phyloP scores from a whole-genome alignment of 306 rosid genomes.

The Sphenostylis stenocarpa region DNA sequence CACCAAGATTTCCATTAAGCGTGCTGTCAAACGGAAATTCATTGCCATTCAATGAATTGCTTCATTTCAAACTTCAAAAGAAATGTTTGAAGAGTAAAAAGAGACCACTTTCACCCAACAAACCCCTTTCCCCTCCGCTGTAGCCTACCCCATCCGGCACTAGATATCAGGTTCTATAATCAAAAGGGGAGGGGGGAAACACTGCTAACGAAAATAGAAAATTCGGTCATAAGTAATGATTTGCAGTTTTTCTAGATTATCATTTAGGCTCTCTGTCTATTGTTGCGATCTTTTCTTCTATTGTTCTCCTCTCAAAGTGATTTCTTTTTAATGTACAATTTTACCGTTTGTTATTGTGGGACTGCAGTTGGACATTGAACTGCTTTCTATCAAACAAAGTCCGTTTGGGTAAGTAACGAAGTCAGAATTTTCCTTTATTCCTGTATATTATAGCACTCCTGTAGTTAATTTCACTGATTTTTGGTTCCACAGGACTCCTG shows the following conservation, averaged over 20 bases:
- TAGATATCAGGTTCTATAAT: neutral
- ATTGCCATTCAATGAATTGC: neutral
- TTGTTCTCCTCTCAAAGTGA: neutral
- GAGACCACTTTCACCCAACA: neutral
- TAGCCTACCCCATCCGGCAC: neutral
- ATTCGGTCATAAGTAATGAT: neutral
- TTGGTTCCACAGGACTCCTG: slow-evolving; percentile 63
- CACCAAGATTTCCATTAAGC: too few species aligned
- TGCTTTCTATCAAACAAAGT: slow-evolving; percentile 86
- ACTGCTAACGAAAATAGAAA: neutral
- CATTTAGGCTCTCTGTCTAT: neutral
- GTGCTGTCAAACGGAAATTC: neutral
- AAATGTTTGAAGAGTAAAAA: neutral
- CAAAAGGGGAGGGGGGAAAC: neutral
- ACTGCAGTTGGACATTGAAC: slow-evolving; percentile 82
- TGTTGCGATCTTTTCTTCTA: slow-evolving; percentile 5
- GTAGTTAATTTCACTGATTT: slow-evolving; percentile 30
- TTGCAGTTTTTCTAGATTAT: slow-evolving; percentile 15
- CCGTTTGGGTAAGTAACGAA: slow-evolving; percentile 82
- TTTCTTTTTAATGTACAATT: slow-evolving; percentile 24
- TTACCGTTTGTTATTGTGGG: slow-evolving; percentile 30
- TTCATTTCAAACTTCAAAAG: neutral
- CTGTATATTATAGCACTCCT: neutral
- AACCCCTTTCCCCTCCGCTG: neutral
- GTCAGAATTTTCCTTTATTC: neutral